phyloP scores from a whole-genome alignment of 352 stramenopile species.

The Globisporangium polare region DNA sequence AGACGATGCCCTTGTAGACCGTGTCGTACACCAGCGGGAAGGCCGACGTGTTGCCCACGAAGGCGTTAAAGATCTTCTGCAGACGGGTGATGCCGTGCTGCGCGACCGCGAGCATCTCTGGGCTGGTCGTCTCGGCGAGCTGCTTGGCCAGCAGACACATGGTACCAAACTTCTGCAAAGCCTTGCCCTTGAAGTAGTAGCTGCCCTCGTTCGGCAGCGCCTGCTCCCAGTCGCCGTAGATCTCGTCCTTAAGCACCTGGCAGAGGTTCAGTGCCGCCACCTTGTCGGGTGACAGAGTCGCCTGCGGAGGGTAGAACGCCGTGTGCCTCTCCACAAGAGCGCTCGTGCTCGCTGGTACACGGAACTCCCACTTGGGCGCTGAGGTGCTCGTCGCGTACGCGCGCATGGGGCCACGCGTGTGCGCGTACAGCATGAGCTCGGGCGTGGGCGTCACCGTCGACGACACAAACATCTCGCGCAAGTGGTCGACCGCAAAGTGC shows the following conservation, averaged over 20 bases:
- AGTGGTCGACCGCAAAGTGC: slow-evolving; percentile 66
- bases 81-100: slow-evolving; percentile 45
- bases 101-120: slow-evolving; percentile 40
- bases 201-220: slow-evolving; percentile 53
- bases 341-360: slow-evolving; percentile 32
- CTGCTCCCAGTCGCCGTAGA: slow-evolving; percentile 56
- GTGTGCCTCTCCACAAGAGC: slow-evolving; percentile 39
- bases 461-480: slow-evolving; percentile 46
- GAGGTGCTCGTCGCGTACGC: slow-evolving; percentile 31
- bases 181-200: slow-evolving; percentile 86
- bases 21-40: slow-evolving; percentile 68
- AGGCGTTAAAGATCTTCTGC: slow-evolving; percentile 36
- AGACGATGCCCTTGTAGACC: slow-evolving; percentile 64
- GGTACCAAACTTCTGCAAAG: slow-evolving; percentile 70
- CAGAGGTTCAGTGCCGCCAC: slow-evolving; percentile 35
- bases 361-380: slow-evolving; percentile 43
- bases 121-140: slow-evolving; percentile 51
- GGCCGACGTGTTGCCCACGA: slow-evolving; percentile 38
- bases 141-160: slow-evolving; percentile 73
- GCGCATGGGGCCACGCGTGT: slow-evolving; percentile 67
- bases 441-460: slow-evolving; percentile 30
- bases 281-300: slow-evolving; percentile 27
- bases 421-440: slow-evolving; percentile 59
- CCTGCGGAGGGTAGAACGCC: slow-evolving; percentile 43
- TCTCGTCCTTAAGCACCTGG: slow-evolving; percentile 51